These are phyloP conservation scores for Kurtzmaniella quercitrusa DNA, from an alignment of 1,139 yeast species.

Conservation along the genomic window DNA sequence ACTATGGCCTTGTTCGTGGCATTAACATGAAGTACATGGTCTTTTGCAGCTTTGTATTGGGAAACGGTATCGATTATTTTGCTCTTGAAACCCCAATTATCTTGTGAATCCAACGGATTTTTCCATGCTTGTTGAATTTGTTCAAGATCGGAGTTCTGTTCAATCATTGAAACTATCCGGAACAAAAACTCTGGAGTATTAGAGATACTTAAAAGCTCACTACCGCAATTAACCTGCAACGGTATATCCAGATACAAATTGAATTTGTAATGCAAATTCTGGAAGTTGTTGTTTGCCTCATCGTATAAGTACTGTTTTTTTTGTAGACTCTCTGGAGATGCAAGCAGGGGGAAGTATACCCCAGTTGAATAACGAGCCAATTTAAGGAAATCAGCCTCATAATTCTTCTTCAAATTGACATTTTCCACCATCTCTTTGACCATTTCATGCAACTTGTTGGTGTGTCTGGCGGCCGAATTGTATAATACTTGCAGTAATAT, in stretches of 20 bases:
- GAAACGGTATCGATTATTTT: conserved; percentile 20
- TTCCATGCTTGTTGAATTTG: conserved; percentile 21
- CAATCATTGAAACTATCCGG: conserved; percentile 19
- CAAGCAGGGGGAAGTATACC: conserved; percentile 34
- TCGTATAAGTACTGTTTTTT: conserved; percentile 21
- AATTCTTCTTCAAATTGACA: conserved; percentile 24
- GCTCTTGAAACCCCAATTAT: conserved; percentile 34
- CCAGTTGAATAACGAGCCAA: conserved; percentile 33
- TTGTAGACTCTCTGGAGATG: conserved; percentile 23
- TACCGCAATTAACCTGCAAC: conserved; percentile 22
- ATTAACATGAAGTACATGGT: conserved; percentile 17
- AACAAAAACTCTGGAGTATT: conserved; percentile 35
- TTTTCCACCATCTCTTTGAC: conserved; percentile 22
- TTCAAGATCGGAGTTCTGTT: conserved; percentile 9
- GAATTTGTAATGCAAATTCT: conserved; percentile 35
- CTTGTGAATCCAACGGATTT: conserved; percentile 28
- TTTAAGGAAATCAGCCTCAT: conserved; percentile 23
- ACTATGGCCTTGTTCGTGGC: conserved; percentile 14
- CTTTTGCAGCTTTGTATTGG: conserved; percentile 4
- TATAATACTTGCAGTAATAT: conserved; percentile 33
- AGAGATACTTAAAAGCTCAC: conserved; percentile 20
- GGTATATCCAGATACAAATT: conserved; percentile 42
- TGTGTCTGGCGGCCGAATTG: conserved; percentile 23
- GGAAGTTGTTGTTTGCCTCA: conserved; percentile 32
- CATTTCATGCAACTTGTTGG: conserved; percentile 24